Evolutionary conservation across 2,329 filamentous ascomycete genomes (phyloP), one percentile per base, ranked within the genome.

Genomic region (Venturiaceae sp.): DNA sequence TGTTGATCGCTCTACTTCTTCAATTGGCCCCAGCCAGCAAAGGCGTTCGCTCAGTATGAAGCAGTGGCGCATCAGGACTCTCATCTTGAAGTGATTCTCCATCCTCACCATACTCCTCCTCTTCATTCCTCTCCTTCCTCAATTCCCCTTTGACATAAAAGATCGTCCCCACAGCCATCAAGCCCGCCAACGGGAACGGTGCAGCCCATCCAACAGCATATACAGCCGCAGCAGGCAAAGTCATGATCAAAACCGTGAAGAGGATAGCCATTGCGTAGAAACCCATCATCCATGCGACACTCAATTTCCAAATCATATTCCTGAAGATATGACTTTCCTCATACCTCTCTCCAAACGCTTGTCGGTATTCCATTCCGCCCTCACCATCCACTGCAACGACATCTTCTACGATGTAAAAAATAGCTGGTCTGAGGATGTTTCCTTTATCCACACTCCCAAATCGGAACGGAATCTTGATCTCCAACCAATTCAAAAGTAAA

Each of bases 321-420:
- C 80, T 72, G 64, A 84, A 83, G 57, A 75, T 73, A 58, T 75
- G 75, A 59, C 80, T 83, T 3, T 76, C 77, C 13, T 78, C 71
- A 62, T 83, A 83, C 61, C 81, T 71, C 39, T 72, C 75, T 54
- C 76, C 71, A 21, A 83, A 65, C 0, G 76, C 76, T 63, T 76
- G 72, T 47, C 81, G 74, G 62, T 79, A 84, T 2, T 72, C 75
- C 59, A 78, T 75, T 1, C 80, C 81, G 9, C 82, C 84, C 3
- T 77, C 79, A 21, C 83, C 84, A 65, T 87, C 85, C 41, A 88
- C 85, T 4, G 82, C 83, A 14, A 86, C 78, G 26, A 86, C 77
- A 64, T 88, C 85, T 69, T 88, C 85, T 28, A 87, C 80, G 32
- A 87, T 76, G 54, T 84, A 85, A 63, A 85, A 84, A 1, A 81